Evolutionary conservation across 768 basidiomycete species (phyloP).

Genomic region (Amanita fuliginea): DNA sequence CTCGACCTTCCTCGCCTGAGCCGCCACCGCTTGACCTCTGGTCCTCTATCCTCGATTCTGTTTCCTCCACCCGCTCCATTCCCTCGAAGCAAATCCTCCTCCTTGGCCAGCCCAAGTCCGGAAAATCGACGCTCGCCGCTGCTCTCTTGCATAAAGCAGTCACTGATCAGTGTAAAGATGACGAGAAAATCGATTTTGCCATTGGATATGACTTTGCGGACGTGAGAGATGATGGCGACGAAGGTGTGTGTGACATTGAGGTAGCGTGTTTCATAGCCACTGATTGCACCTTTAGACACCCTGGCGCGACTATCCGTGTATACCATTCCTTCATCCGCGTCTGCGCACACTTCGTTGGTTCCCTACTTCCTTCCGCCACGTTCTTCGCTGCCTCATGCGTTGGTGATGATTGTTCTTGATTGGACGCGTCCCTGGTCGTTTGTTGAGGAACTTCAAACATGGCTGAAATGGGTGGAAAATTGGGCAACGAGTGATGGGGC

Average conservation of each 20-base stretch:
- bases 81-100: constrained; percentile 83
- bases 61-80: constrained; percentile 70
- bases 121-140: constrained; percentile 67
- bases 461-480: constrained; percentile 78
- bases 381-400: constrained; percentile 52
- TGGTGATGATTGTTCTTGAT: constrained; percentile 80
- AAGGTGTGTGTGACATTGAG: constrained; percentile 46
- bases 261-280: constrained; percentile 1
- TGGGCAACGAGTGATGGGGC: constrained; percentile 67
- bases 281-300: constrained; percentile 45
- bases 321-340: constrained; percentile 76
- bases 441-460: constrained; percentile 70
- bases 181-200: constrained; percentile 64
- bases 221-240: constrained; percentile 85
- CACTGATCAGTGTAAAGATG: constrained; percentile 46
- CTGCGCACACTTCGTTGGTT: constrained; percentile 57
- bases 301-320: constrained; percentile 85
- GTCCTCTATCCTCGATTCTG: constrained; percentile 85
- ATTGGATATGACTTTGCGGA: constrained; percentile 91
- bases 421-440: constrained; percentile 96
- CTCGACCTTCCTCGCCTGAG: constrained; percentile 59
- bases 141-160: constrained; percentile 59
- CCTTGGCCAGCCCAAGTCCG: constrained; percentile 68
- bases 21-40: constrained; percentile 77
- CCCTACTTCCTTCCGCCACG: constrained; percentile 74